Evolutionary conservation across 495 filamentous ascomycete species (phyloP), one percentile per base, ranked within the genome.

Genomic region (Talaromyces trachyspermus): DNA sequence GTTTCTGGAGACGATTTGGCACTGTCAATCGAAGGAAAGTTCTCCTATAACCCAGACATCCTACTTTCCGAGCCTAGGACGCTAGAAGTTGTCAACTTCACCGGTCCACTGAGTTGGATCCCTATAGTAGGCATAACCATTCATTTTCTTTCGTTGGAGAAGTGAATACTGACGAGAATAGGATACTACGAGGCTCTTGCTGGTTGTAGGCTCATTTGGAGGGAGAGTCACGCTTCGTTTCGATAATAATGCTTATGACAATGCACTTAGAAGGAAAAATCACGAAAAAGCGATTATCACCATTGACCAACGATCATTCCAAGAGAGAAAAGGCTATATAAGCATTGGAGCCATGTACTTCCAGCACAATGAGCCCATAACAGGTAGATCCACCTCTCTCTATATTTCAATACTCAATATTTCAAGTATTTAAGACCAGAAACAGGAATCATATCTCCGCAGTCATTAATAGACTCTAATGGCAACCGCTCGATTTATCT

Each of bases 71-170:
- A 15, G 33, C 14, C 19, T 22, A 42, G 15, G 9, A 9, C 17
- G 3, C 10, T 43, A 24, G 38, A 49, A 11, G 4, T 4, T 18
- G 20, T 44, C 22, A 51, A 62, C 5, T 49, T 66, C n/a, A 62
- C 53, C 22, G 66, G 68, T 1, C 68, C 65, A n/a, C 33, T 70
- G 2, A 23, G 52, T 24, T 73, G 66, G 66, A 38, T 65, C 22
- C 48, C 58, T 36, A 47, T 42, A 9, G 68, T 73, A 62, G 29
- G 66, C 37, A 17, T 14, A 29, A 18, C 12, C 25, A 7, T 14
- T 14, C 27, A 15, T 29, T 7, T 14, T 20, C 18, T 8, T 11
- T 9, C 1, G n/a, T 17, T 37, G 7, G 9, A 9, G 14, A 17
- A 37, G 14, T 10, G 19, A 24, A 23, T 25, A 24, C 44, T 46